Percentiles rank a stretch among this genome's conserved stretches.
These are phyloP conservation scores for Fusarium sp. DNA, from an alignment of 2,329 filamentous ascomycete genomes.

Conservation along the genomic window DNA sequence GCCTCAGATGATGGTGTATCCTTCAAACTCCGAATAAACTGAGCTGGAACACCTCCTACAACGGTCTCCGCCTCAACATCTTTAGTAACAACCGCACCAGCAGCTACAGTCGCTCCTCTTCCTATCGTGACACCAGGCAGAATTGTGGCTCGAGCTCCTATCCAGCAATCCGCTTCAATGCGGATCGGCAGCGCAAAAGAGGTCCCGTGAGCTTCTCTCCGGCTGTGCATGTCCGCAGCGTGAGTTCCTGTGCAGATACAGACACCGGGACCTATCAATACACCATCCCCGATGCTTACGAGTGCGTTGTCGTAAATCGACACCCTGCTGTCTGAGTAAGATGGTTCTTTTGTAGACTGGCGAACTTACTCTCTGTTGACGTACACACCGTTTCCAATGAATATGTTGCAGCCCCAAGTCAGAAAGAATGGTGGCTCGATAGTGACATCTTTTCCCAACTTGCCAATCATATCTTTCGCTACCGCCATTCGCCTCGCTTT, in stretches of 20 bases:
- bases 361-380: constrained; percentile 19
- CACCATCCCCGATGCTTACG: constrained; percentile 10
- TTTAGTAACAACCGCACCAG: constrained; percentile 11
- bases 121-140: constrained; percentile 15
- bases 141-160: constrained; percentile 18
- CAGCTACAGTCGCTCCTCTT: constrained; percentile 17
- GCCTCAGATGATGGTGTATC: rapidly evolving
- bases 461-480: constrained; percentile 8
- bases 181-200: constrained; percentile 23
- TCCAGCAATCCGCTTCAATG: constrained; percentile 22
- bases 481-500: constrained; percentile 8
- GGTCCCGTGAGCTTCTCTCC: neutral
- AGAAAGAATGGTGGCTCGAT: constrained; percentile 25
- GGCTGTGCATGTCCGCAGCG: neutral
- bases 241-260: constrained; percentile 22
- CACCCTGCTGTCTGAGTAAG: neutral
- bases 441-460: neutral
- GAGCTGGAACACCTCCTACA: constrained; percentile 24
- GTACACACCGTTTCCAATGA: constrained; percentile 13
- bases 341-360: rapidly evolving
- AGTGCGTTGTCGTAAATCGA: constrained; percentile 20
- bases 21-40: constrained; percentile 15
- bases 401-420: constrained; percentile 20
- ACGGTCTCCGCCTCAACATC: constrained; percentile 24
- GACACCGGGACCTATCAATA: constrained; percentile 13